Base-by-base conservation (phyloP, 129 eudicot species). In the Saussurea involucrata region DNA sequence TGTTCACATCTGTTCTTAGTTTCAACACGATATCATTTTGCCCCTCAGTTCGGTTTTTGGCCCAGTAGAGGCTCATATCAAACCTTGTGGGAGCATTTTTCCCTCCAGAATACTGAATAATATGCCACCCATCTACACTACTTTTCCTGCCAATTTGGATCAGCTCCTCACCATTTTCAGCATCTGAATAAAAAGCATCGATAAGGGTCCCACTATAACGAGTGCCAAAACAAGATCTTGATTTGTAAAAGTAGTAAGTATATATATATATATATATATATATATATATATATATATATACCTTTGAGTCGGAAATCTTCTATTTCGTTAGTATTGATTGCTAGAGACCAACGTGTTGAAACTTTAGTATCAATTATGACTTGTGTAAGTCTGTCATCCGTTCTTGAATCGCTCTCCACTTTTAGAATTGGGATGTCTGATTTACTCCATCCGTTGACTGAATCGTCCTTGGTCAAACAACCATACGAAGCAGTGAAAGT, bases 341-440 rank as follows among this genome's bases (percentile, higher is more conserved):
- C 92, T 49, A 95, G 97, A 63, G 96, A 11, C 99, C 99, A 95
- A 9, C 97, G 93, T 1, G 89, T 88, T 58, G 99, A 92, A 72
- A 53, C 73, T 82, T 75, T 88, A 37, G 96, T 75, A 76, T 95
- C 96, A 18, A 95, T 63, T 29, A 76, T 55, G 44, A 95, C 87
- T 63, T 77, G 74, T 28, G 97, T 88, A 60, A 85, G 61, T 82
- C 92, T 84, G 68, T 73, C 85, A 27, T 85, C 92, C 21, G 79
- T 85, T 65, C 28, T 84, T 12, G 42, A 71, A 80, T 92, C 97
- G 29, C 72, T 85, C 58, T 68, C 81, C 33, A 92, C 91, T 60
- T 74, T 60, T 24, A 95, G 72, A 9, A 68, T 68, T 13, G 99
- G 99, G 63, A 92, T 66, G 37, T 95, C 97, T 24, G 85, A 82